Base-by-base conservation (phyloP, 2,329 filamentous ascomycete species). In the Alternaria brassicae region DNA sequence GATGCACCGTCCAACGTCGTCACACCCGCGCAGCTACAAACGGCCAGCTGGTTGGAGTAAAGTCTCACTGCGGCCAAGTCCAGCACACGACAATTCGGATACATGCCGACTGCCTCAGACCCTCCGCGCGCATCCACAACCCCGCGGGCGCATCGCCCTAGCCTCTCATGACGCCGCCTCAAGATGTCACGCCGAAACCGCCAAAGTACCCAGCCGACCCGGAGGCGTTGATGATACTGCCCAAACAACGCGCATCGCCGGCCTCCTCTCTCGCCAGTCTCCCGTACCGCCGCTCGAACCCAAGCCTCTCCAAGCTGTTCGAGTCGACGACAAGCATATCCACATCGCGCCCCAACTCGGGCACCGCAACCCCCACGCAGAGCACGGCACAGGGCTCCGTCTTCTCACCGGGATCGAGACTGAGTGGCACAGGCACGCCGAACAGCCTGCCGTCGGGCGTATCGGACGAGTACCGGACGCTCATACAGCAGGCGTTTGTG, bases 401-500 rank as follows among this genome's bases (percentile, higher is more conserved):
- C 32, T 82, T 82, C 69, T 83, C 81, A 12, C 80, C 81, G 0
- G 79, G 74, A 53, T 76, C 60, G 60, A 67, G 66, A 17, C 53
- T 70, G 15, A 75, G 77, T 57, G 75, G 80, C 15, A 68, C 73
- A 9, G 70, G 75, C 5, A 80, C 79, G 30, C 78, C 80, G 8
- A 78, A 72, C 21, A 75, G 61, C 61, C 69, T 71, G 55, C 72
- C 64, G 42, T 82, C 80, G 69, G 81, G 76, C 48, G 72, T 70
- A 12, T 81, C 82, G 7, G 84, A 87, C 62, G 86, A 88, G 71
- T 81, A 84, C 50, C 80, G 85, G 56, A 83, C 84, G 30, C 81
- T 97, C 49, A 89, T 98, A 41, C 83, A 96, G 53, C 89, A 89
- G 59, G 90, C 93, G 2, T 97, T 97, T 75, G 91, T 94, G 13